Base-by-base conservation (phyloP, 1,284 basidiomycete genomes). In the Tranzscheliella williamsii region DNA sequence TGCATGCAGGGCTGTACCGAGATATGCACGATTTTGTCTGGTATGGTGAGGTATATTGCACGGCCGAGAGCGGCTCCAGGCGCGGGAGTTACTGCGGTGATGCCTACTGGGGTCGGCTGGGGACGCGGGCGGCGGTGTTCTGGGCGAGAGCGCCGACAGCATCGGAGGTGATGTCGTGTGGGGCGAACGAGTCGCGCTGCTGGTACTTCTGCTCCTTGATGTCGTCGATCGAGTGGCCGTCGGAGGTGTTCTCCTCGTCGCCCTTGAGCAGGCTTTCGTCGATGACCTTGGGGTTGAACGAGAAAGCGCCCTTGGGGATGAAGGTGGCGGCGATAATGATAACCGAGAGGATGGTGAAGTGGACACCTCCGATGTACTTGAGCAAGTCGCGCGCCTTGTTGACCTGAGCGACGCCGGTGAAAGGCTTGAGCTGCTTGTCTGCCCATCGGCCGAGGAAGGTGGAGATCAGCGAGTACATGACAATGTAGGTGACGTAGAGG, bases 361-460 rank as follows among this genome's bases (percentile, higher is more conserved):
- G 75, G 23, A 75, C 60, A 55, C 73, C 73, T 37, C 67, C 75
- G 35, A 78, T 61, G 34, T 64, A 56, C 40, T 56, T 65, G 42
- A 78, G 69, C 12, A 67, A 70, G 34, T 55, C 51, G 37, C 68
- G 56, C 17, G 67, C 67, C 15, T 40, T 41, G 21, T 42, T 38
- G 51, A 21, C 35, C 9, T 71, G 66, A 37, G 58, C 64, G 16
- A 48, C 51, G 20, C 63, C 56, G 13, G 39, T 41, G 2, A 29
- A n/a, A 29, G 27, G 11, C 27, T 29, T 29, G n/a, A 69, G 48
- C 42, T 50, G 51, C 13, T 16, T 37, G 63, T 79, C 79, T 44
- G 79, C 70, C 66, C 72, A 75, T 34, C 72, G 70, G 26, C 79
- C 79, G 26, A 79, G 71, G 29, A 76, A 66, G n/a, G 76, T 70